Evolutionary conservation across 2,329 filamentous ascomycete species (phyloP).

Genomic region (Sporothrix brasiliensis): DNA sequence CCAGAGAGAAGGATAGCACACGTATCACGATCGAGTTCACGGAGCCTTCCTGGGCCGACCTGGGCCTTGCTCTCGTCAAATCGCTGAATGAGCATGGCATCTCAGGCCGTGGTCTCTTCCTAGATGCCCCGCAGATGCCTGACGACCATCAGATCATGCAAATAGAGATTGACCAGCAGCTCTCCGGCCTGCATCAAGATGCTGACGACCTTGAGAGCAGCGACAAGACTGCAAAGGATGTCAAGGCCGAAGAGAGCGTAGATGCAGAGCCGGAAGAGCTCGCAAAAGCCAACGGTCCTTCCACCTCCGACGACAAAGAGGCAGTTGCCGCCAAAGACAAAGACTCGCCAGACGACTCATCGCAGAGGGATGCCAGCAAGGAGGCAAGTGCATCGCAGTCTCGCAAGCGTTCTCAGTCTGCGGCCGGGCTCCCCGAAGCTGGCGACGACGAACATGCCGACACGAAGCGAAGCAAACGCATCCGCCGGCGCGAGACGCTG

Average conservation of each 20-base stretch:
- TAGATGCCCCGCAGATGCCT: slow-evolving; percentile 46
- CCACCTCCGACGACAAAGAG: slow-evolving; percentile 1
- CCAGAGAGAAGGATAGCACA: slow-evolving; percentile 32
- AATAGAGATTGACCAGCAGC: slow-evolving; percentile 46
- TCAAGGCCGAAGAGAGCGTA: neutral
- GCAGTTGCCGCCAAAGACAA: slow-evolving; percentile 15
- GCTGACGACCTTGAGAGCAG: slow-evolving; percentile 6
- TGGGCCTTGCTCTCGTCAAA: slow-evolving; percentile 49
- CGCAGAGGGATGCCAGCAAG: slow-evolving; percentile 32
- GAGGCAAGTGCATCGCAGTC: slow-evolving; percentile 47
- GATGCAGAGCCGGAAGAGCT: neutral
- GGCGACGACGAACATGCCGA: slow-evolving; percentile 56
- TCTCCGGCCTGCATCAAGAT: slow-evolving; percentile 26
- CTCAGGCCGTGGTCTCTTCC: slow-evolving; percentile 43
- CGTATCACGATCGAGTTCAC: slow-evolving; percentile 42
- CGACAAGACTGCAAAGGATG: slow-evolving; percentile 1
- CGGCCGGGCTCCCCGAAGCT: slow-evolving; percentile 59
- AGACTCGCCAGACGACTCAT: slow-evolving; percentile 1
- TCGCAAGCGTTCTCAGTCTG: slow-evolving; percentile 63
- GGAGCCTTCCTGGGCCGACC: slow-evolving; percentile 48
- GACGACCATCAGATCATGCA: slow-evolving; percentile 47
- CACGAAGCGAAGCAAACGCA: slow-evolving; percentile 67
- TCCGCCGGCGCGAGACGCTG: slow-evolving; percentile 62
- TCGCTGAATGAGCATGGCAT: slow-evolving; percentile 44
- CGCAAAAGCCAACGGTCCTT: neutral